These are phyloP conservation scores for Physcomitrellopsis africana DNA, from an alignment of 225 moss, liverwort and hornwort genomes.

Conservation along the genomic window DNA sequence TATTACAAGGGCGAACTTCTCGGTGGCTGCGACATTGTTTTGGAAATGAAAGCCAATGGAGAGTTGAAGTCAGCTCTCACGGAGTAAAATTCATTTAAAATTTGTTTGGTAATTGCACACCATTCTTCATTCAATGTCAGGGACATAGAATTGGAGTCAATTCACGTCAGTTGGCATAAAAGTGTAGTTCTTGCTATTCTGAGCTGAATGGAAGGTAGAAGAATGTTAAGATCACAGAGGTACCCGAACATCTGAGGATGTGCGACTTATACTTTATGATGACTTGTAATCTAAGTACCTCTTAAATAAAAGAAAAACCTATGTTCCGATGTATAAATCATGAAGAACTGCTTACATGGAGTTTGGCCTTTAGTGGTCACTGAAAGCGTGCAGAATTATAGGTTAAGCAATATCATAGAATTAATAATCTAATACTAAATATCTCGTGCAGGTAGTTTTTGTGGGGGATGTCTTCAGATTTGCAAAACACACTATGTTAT, in stretches of 20 bases:
- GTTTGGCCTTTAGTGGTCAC: neutral
- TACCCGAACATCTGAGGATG: constrained; percentile 7
- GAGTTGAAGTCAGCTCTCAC: constrained; percentile 72
- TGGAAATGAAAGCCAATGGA: constrained; percentile 90
- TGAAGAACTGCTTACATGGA: neutral
- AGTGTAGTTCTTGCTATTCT: constrained; percentile 9
- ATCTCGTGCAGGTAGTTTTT: constrained; percentile 17
- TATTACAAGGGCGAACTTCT: constrained; percentile 89
- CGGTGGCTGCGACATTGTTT: constrained; percentile 83
- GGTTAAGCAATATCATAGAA: neutral
- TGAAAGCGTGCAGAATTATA: neutral
- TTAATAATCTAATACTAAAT: neutral
- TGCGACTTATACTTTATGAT: constrained; percentile 20
- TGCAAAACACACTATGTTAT: too few species aligned
- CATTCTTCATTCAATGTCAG: neutral
- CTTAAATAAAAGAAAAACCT: neutral
- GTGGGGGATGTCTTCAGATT: neutral
- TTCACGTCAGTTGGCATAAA: constrained; percentile 1
- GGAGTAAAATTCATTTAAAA: constrained; percentile 36
- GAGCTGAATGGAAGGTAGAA: constrained; percentile 15
- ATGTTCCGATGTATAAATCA: constrained; percentile 3
- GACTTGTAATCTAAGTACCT: neutral
- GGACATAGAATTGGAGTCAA: neutral
- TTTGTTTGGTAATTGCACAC: constrained; percentile 20
- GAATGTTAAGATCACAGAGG: constrained; percentile 10